A percentile compares a stretch with the other conserved stretches of the same genome.
Evolutionary conservation across 805 yeast species (phyloP).

Genomic region (Ogataea trehalophila): DNA sequence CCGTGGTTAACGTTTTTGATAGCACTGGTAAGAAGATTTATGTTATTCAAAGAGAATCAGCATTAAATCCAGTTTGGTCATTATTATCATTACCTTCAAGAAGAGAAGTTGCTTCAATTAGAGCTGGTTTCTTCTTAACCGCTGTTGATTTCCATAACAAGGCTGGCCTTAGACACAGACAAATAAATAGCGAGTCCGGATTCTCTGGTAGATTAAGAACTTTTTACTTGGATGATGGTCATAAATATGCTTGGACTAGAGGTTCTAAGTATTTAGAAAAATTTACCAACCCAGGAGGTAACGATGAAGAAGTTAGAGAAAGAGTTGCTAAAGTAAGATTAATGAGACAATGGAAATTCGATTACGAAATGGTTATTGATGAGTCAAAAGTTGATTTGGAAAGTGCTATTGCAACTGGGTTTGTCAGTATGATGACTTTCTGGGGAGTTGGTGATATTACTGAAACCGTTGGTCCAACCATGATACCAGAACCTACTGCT

Average conservation of each 20-base stretch:
- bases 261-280: constrained; percentile 48
- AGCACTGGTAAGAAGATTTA: constrained; percentile 37
- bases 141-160: constrained; percentile 47
- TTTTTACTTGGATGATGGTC: constrained; percentile 49
- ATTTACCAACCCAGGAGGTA: constrained; percentile 50
- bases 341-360: constrained; percentile 55
- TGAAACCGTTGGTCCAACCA: constrained; percentile 50
- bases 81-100: constrained; percentile 40
- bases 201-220: constrained; percentile 38
- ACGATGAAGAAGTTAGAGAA: constrained; percentile 48
- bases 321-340: constrained; percentile 51
- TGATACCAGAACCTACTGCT: constrained; percentile 10
- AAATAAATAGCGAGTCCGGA: constrained; percentile 34
- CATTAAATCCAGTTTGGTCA: constrained; percentile 49
- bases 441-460: constrained; percentile 57
- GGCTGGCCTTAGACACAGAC: constrained; percentile 41
- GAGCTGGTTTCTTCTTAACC: constrained; percentile 42
- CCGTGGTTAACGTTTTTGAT: constrained; percentile 46
- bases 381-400: constrained; percentile 42
- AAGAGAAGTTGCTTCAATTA: constrained; percentile 45
- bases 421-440: constrained; percentile 59
- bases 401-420: constrained; percentile 55
- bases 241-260: constrained; percentile 51
- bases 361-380: constrained; percentile 54
- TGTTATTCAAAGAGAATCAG: constrained; percentile 47